phyloP scores from a whole-genome alignment of 2,329 filamentous ascomycete genomes.

The Paracamarosporium sp. region DNA sequence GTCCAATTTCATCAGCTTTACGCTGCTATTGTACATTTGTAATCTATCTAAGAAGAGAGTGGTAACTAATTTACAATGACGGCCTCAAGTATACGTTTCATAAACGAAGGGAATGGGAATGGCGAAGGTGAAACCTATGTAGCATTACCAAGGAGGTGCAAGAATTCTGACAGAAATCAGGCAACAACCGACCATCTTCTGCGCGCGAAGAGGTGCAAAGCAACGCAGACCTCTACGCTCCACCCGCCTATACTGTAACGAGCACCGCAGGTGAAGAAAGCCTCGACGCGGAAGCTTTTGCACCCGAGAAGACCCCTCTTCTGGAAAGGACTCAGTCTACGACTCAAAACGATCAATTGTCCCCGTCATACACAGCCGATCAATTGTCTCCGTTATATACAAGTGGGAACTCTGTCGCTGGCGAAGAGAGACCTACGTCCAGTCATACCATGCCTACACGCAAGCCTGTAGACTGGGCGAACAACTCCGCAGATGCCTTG shows the following conservation, averaged over 20 bases:
- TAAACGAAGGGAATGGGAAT: background rate
- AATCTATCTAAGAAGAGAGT: no score
- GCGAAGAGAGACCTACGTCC: background rate
- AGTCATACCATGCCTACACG: slow-evolving; percentile 10
- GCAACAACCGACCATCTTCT: background rate
- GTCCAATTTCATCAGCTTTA: no score
- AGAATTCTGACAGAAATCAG: background rate
- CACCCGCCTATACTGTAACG: slow-evolving; percentile 26
- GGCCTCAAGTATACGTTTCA: background rate
- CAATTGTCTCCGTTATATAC: background rate
- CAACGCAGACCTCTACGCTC: slow-evolving; percentile 27
- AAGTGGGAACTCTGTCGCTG: background rate
- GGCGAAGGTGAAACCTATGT: background rate
- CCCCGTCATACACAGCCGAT: background rate
- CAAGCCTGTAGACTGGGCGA: slow-evolving; percentile 18
- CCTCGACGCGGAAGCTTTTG: slow-evolving; percentile 22
- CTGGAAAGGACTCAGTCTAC: background rate
- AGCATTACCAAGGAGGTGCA: background rate
- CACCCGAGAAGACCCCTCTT: slow-evolving; percentile 17
- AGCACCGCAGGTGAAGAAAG: slow-evolving; percentile 19
- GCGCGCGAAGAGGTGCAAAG: slow-evolving; percentile 6
- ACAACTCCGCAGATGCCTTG: slow-evolving; percentile 14
- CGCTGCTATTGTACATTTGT: no score
- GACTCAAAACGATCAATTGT: background rate
- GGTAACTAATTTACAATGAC: background rate